These are phyloP conservation scores for Leccinum colubrinum DNA, from an alignment of 1,284 basidiomycete genomes.

Conservation along the genomic window DNA sequence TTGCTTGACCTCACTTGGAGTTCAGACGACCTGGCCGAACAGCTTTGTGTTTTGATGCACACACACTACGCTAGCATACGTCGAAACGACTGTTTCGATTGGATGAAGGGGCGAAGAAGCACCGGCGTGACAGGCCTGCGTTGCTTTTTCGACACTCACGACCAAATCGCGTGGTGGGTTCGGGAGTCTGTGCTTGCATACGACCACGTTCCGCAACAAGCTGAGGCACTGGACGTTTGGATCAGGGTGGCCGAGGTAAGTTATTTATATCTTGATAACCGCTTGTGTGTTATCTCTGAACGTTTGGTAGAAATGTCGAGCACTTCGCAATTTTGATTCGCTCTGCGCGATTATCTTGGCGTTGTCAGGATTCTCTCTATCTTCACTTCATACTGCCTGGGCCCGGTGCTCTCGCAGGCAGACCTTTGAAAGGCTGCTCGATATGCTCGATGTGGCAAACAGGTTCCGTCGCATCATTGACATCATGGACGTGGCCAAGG, in stretches of 20 bases:
- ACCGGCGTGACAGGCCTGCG: conserved; percentile 43
- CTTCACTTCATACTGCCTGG: conserved; percentile 65
- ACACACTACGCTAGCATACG: conserved; percentile 57
- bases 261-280: conserved; percentile 19
- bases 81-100: conserved; percentile 59
- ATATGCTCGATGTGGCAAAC: conserved; percentile 56
- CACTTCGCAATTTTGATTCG: conserved; percentile 64
- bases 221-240: conserved; percentile 68
- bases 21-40: conserved; percentile 57
- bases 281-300: neutral
- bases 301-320: conserved; percentile 56
- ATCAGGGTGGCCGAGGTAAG: conserved; percentile 72
- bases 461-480: conserved; percentile 58
- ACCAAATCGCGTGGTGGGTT: conserved; percentile 64
- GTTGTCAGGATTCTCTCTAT: conserved; percentile 56
- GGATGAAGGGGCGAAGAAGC: conserved; percentile 43
- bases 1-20: conserved; percentile 52
- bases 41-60: conserved; percentile 59
- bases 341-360: conserved; percentile 66
- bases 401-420: conserved; percentile 53
- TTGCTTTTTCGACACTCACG: conserved; percentile 59
- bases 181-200: conserved; percentile 56
- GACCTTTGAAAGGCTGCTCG: conserved; percentile 48
- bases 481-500: conserved; percentile 49
- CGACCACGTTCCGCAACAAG: conserved; percentile 50